A percentile compares a stretch with the other conserved stretches of the same genome.
These are phyloP conservation scores for Phellinidium pouzarii DNA, from an alignment of 1,284 basidiomycete species.

Conservation along the genomic window DNA sequence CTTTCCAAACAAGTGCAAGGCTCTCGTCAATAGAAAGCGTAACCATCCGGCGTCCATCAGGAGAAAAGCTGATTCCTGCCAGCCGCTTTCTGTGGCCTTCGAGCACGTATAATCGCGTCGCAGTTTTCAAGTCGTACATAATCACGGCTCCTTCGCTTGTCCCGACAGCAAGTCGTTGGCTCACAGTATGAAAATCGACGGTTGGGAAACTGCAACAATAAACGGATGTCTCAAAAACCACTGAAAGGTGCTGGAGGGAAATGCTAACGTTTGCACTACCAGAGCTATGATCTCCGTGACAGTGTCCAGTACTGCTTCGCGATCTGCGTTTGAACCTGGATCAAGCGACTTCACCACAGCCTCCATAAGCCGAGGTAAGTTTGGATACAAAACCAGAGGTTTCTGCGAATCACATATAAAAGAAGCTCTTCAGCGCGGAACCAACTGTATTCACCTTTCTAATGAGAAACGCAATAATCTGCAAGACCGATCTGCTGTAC, in stretches of 20 bases:
- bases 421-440: background rate
- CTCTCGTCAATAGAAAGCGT: constrained; percentile 84
- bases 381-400: constrained; percentile 81
- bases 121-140: constrained; percentile 96
- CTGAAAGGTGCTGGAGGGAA: background rate
- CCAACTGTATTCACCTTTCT: constrained; percentile 59
- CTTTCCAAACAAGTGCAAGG: constrained; percentile 83
- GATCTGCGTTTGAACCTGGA: constrained; percentile 76
- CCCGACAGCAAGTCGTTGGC: constrained; percentile 88
- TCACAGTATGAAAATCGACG: constrained; percentile 82
- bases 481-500: constrained; percentile 85
- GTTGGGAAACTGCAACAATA: constrained; percentile 94
- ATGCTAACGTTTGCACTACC: constrained; percentile 77
- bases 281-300: constrained; percentile 91
- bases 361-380: constrained; percentile 84
- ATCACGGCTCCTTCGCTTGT: constrained; percentile 90
- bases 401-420: constrained; percentile 39
- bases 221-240: too few species aligned
- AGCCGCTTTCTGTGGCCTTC: constrained; percentile 82
- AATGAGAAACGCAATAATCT: constrained; percentile 90
- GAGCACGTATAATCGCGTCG: constrained; percentile 89
- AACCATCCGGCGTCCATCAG: constrained; percentile 86
- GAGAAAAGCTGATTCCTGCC: constrained; percentile 82
- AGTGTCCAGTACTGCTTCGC: constrained; percentile 84
- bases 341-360: constrained; percentile 96